Percentiles rank a stretch among this genome's conserved stretches.
Evolutionary conservation across 495 filamentous ascomycete species (phyloP).

Genomic region (Cladorrhinum samala): DNA sequence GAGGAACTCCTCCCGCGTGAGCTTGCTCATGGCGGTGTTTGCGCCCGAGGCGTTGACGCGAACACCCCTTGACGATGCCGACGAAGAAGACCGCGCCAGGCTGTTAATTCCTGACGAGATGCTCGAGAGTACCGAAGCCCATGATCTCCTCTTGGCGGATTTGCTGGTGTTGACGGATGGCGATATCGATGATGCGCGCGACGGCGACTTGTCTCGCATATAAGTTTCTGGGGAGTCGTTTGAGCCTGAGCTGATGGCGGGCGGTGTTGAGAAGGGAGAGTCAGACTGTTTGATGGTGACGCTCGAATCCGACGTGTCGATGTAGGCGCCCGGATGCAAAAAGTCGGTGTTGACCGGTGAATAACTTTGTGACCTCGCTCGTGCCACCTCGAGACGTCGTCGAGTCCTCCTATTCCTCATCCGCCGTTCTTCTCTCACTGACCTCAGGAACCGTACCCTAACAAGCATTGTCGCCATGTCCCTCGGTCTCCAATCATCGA

Average conservation of each 20-base stretch:
- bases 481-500: conserved; percentile 31
- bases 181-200: conserved; percentile 18
- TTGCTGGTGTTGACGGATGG: conserved; percentile 16
- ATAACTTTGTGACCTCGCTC: not conserved
- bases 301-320: conserved; percentile 5
- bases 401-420: conserved; percentile 16
- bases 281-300: conserved; percentile 14
- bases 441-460: conserved; percentile 27
- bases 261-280: conserved; percentile 19
- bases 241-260: conserved; percentile 13
- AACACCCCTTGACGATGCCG: conserved; percentile 24
- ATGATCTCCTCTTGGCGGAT: conserved; percentile 28
- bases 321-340: conserved; percentile 4
- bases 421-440: conserved; percentile 23
- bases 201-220: conserved; percentile 21
- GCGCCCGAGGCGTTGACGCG: conserved; percentile 17
- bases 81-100: conserved; percentile 27
- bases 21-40: conserved; percentile 26
- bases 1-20: conserved; percentile 29
- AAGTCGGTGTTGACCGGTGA: not conserved
- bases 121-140: conserved; percentile 30
- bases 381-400: conserved; percentile 10
- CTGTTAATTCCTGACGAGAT: conserved; percentile 31
- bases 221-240: conserved; percentile 16
- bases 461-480: conserved; percentile 26